Evolutionary conservation across 1,284 basidiomycete species (phyloP), one percentile per base, ranked within the genome.

Genomic region (Microbotryomycetes sp.): DNA sequence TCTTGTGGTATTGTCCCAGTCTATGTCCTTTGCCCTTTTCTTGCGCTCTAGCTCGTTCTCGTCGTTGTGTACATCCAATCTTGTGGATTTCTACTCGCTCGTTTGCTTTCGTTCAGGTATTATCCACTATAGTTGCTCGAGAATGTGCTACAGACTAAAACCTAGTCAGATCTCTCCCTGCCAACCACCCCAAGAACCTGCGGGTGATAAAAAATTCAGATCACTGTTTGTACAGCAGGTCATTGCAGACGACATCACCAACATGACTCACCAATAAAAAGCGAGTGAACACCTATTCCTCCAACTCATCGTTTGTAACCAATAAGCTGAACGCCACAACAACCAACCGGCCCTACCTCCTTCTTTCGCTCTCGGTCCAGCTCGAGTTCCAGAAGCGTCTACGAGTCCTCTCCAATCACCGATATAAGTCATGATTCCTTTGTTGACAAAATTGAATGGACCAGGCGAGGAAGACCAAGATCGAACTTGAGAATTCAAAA

Each of bases 291-390:
- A 83, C 82, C 86, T 86, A 75, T 91, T 92, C 72, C 87, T 78
- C 73, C 82, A 73, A 68, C 85, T 86, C 65, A 92, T 77, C 2
- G 86, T 85, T 80, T 85, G 84, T 5, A 85, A 87, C 71, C 87
- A 86, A 75, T 90, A 88, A 2, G 88, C 87, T 26, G 83, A 85
- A 60, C 87, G 78, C 88, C 88, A 89, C 45, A 88, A 76, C 27
- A 89, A 76, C 85, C 86, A 89, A n/a, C 58, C 65, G 4, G 56
- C 71, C 51, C 61, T 70, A 26, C 87, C 88, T 35, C 84, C 80
- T 71, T 86, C 82, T 71, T 83, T 85, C 46, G 79, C 78, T 73
- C 85, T 80, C 56, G 82, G 81, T 6, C 81, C 82, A 4, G 78
- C 77, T 55, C 81, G 79, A 31, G 78, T 77, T 48, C 81, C 78